These are phyloP conservation scores for Cinnamomum chago DNA, from an alignment of 164 flowering plant species.

Conservation along the genomic window DNA sequence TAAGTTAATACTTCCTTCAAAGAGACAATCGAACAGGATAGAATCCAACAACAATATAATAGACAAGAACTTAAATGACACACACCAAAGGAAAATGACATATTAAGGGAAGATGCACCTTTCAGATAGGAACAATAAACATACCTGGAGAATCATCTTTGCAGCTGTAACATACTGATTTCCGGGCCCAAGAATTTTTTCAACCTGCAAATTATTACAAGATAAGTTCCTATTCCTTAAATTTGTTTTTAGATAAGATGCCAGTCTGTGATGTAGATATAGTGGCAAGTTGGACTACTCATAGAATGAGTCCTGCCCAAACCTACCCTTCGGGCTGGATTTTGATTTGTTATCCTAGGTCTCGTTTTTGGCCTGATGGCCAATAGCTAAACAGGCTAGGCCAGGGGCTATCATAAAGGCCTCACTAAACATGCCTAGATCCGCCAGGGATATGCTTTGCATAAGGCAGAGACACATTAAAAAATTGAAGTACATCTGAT, in stretches of 20 bases:
- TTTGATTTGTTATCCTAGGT: no score
- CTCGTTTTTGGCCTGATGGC: no score
- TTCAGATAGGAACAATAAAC: background rate
- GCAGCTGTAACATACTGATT: constrained; percentile 99
- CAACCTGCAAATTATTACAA: constrained; percentile 53
- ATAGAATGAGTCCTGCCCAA: no score
- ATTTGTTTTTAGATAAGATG: background rate
- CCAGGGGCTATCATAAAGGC: no score
- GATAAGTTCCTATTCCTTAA: background rate
- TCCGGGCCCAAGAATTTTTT: constrained; percentile 96
- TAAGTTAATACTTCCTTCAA: background rate
- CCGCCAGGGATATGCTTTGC: no score
- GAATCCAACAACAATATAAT: background rate
- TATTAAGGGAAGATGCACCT: background rate
- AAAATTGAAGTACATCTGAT: no score
- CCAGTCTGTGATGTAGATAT: no score
- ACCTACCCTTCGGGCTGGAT: no score
- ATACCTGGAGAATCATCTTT: constrained; percentile 97
- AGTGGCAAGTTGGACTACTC: no score
- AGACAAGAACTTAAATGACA: background rate
- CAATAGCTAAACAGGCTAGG: no score
- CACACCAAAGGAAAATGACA: background rate
- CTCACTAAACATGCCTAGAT: no score
- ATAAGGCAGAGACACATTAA: no score
- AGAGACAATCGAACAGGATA: background rate